Evolutionary conservation across 108 stramenopile genomes (phyloP), one percentile per base, ranked within the genome.

Genomic region (Skeletonema grethae): DNA sequence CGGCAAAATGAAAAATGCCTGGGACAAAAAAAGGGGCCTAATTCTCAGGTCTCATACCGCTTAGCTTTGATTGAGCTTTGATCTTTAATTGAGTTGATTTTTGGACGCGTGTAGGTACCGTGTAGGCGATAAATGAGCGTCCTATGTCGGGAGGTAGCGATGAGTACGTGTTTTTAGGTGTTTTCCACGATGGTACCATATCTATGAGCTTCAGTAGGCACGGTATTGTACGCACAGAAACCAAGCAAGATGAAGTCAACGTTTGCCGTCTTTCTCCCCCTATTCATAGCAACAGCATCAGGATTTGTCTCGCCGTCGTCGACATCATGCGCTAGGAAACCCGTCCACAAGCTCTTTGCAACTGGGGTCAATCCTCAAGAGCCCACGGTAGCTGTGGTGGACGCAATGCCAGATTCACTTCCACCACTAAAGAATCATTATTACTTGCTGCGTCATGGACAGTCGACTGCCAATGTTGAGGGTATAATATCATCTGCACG

Each of bases 391-490:
- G 20, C 59, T 55, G 67, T 82, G 15, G 70, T 82, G 12, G 65
- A 76, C 16, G 45, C 55, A 36, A 89, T 90, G 90, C 92, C 92
- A 15, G 73, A 75, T 18, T 77, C 80, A 1, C 65, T 94, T 24
- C 90, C 90, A 7, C 30, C 55, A 9, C 68, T 90, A 13, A 82
- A 82, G 20, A 86, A 94, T 65, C 61, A 79, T 10, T 94, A 91
- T 35, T 94, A 94, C 59, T 64, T 94, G 22, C 69, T 94, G 31
- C 67, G 92, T 32, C 92, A 94, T 67, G 92, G 92, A 22, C 92
- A 91, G 67, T 77, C 75, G 16, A 89, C 87, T 4, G 92, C 86
- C 35, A 94, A 94, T 65, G 89, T 94, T 22, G 92, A 87, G 18
- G 79, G 78, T 18, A 80, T 94, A 59, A 94, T 94, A 66, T 91